Base-by-base conservation (phyloP, 2,329 filamentous ascomycete genomes). In the Aspergillus sp. region DNA sequence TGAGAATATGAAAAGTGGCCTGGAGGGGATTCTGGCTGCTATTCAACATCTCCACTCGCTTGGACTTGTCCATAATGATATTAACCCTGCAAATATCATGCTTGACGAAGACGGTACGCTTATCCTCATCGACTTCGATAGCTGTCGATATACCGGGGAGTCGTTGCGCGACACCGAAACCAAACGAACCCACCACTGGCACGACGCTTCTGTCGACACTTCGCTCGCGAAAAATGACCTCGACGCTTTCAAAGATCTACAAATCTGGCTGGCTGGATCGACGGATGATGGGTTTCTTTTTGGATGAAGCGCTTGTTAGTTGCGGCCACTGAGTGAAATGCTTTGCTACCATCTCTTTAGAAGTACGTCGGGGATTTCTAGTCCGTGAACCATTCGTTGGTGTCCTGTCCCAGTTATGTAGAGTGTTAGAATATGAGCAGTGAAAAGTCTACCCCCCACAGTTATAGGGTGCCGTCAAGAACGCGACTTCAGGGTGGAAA, bases 91-190 rank as follows among this genome's bases (percentile, higher is more conserved):
- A 15, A 58, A 64, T 42, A 51, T 73, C 33, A 69, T 72, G 65
- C 51, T 72, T 24, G 63, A 65, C 19, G 58, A 68, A 12, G 62
- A 68, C 6, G 58, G 57, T 11, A 62, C 17, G 12, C 51, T 66
- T 17, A 51, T 73, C 57, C 61, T 72, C 6, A 64, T 69, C 13
- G 66, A 73, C 61, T 73, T 74, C 22, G 70, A 66, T 60, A 66
- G 63, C 57, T 72, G 66, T 62, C 64, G 65, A 24, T 56, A 33
- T 37, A 58, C 65, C 17, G 66, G 67, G 22, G 59, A 66, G 39
- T 51, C 45, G 2, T 59, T 70, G 46, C 19, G 47, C 37, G 17
- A 11, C 2, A 64, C 58, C 7, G 41, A 56, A 50, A 61, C 58
- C 24, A 64, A 63, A 58, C 59, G 60, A 51, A 69, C 65, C 2